These are phyloP conservation scores for Naganishia albida DNA, from an alignment of 1,284 basidiomycete genomes.

Conservation along the genomic window DNA sequence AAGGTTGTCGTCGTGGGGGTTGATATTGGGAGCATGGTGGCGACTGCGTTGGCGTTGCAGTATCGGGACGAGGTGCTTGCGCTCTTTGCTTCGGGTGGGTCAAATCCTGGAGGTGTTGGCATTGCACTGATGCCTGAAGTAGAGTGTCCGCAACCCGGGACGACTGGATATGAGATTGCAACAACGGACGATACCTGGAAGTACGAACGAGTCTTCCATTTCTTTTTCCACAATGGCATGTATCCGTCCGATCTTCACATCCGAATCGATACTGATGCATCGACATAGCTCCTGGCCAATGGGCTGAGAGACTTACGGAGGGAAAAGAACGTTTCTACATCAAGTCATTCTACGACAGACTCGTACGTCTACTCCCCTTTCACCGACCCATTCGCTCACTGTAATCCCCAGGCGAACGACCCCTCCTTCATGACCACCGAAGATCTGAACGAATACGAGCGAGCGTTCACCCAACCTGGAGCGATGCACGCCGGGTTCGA, in stretches of 20 bases:
- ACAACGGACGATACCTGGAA: constrained; percentile 30
- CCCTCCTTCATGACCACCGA: too few relatives aligned
- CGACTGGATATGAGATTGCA: constrained; percentile 35
- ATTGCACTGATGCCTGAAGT: neutral
- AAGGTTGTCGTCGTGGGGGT: constrained; percentile 36
- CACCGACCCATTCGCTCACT: too few relatives aligned
- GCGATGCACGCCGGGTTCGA: constrained; percentile 40
- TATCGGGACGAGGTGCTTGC: constrained; percentile 35
- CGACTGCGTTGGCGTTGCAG: constrained; percentile 36
- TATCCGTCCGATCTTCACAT: neutral
- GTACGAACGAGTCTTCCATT: constrained; percentile 38
- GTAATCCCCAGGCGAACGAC: too few relatives aligned
- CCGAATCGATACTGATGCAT: neutral
- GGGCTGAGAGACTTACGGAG: too few relatives aligned
- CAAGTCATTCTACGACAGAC: too few relatives aligned
- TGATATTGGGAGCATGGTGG: constrained; percentile 42
- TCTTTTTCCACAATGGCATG: constrained; percentile 39
- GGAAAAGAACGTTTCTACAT: too few relatives aligned
- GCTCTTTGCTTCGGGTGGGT: constrained; percentile 37
- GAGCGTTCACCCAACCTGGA: constrained; percentile 30
- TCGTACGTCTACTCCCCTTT: too few relatives aligned
- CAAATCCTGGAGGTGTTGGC: neutral
- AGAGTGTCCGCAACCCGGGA: constrained; percentile 36
- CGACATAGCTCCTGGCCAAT: too few relatives aligned
- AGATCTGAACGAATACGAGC: too few relatives aligned